Percentiles rank a stretch among this genome's conserved stretches.
phyloP scores from a whole-genome alignment of 2,329 filamentous ascomycete genomes.

The Fusarium graminum region DNA sequence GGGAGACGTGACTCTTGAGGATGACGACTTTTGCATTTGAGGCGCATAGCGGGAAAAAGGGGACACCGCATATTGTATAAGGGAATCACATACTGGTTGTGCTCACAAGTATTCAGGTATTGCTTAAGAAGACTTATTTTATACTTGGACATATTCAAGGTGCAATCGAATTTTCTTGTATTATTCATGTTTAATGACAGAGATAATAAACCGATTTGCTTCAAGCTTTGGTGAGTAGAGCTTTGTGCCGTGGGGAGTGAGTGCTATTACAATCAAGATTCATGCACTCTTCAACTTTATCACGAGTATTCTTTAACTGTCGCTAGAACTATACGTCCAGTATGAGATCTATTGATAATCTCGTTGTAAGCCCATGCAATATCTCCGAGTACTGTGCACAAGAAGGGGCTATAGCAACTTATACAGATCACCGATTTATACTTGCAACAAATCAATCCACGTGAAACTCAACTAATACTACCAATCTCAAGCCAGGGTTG shows the following conservation, averaged over 20 bases:
- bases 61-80: slow-evolving; percentile 37
- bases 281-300: background rate
- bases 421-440: background rate
- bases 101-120: slow-evolving; percentile 26
- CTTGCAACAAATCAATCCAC: background rate
- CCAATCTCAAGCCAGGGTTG: slow-evolving; percentile 2
- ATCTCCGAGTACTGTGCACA: background rate
- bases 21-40: slow-evolving; percentile 45
- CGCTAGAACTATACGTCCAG: background rate
- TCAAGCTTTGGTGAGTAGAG: slow-evolving; percentile 7
- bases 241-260: background rate
- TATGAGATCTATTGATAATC: background rate
- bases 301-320: background rate
- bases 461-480: background rate
- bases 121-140: slow-evolving; percentile 25
- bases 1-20: slow-evolving; percentile 11
- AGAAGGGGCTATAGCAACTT: background rate
- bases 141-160: slow-evolving; percentile 36
- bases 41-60: slow-evolving; percentile 49
- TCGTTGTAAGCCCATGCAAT: background rate
- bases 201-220: slow-evolving; percentile 37
- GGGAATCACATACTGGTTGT: slow-evolving; percentile 26
- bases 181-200: slow-evolving; percentile 43
- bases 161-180: slow-evolving; percentile 34
- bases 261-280: background rate